phyloP scores from a whole-genome alignment of 257 asterid species.

The Linderniella brevidens region DNA sequence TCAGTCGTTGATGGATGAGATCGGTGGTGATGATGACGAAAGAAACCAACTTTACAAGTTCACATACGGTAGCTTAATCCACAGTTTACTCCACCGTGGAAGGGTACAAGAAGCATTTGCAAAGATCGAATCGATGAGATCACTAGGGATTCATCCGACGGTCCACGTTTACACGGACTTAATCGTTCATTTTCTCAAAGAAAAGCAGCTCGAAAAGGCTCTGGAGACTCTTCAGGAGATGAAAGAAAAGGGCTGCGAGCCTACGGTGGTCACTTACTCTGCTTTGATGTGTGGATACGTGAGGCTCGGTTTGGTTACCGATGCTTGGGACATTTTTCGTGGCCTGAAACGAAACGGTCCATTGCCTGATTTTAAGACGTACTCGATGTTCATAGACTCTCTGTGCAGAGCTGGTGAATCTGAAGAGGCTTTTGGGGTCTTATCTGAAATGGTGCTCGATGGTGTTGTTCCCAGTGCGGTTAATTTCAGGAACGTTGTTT shows the following conservation, averaged over 20 bases:
- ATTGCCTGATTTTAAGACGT: conserved; percentile 62
- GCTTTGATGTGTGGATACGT: conserved; percentile 59
- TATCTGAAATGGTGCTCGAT: conserved; percentile 38
- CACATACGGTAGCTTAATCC: conserved; percentile 65
- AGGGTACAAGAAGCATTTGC: conserved; percentile 44
- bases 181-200: conserved; percentile 43
- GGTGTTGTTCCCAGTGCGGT: conserved; percentile 67
- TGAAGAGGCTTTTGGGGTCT: conserved; percentile 53
- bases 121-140: conserved; percentile 48
- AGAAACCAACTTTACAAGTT: conserved; percentile 32
- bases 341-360: conserved; percentile 40
- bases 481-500: conserved; percentile 43
- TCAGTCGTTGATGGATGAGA: conserved; percentile 28
- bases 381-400: conserved; percentile 59
- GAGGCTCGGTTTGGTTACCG: conserved; percentile 34
- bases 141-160: conserved; percentile 35
- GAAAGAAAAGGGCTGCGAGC: conserved; percentile 42
- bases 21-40: conserved; percentile 32
- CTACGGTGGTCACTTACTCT: conserved; percentile 61
- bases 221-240: conserved; percentile 42
- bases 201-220: conserved; percentile 31
- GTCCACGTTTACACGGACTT: conserved; percentile 65
- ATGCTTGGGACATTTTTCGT: conserved; percentile 49
- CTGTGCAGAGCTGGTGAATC: conserved; percentile 53
- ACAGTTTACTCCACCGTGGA: conserved; percentile 39